phyloP scores from a whole-genome alignment of 805 yeast species.

The Saccharomycopsis sp. region DNA sequence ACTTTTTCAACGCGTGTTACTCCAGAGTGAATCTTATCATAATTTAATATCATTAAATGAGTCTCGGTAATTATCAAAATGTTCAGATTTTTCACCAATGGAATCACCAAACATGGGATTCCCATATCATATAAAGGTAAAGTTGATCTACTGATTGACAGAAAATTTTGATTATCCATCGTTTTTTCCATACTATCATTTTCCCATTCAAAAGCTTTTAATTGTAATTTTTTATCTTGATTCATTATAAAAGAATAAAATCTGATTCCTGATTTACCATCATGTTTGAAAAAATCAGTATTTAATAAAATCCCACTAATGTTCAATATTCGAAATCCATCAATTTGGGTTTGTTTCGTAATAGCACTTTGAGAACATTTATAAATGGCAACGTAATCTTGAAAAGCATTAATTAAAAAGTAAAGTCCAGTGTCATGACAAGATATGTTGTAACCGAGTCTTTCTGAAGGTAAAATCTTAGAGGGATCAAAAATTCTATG shows the following conservation, averaged over 20 bases:
- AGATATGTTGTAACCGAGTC: constrained; percentile 2
- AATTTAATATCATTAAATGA: not conserved
- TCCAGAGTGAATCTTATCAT: constrained; percentile 7
- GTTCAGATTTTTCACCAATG: not conserved
- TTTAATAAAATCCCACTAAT: not conserved
- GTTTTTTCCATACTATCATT: not conserved
- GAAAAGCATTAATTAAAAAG: constrained; percentile 3
- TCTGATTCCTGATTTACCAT: not conserved
- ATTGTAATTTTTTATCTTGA: constrained; percentile 1
- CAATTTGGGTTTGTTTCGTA: not conserved
- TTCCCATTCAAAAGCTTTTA: not conserved
- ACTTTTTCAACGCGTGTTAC: not conserved
- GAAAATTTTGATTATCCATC: not conserved
- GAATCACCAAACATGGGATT: constrained; percentile 5
- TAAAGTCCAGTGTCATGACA: constrained; percentile 5
- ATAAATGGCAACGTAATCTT: constrained; percentile 4
- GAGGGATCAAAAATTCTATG: constrained; percentile 1
- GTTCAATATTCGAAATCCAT: not conserved
- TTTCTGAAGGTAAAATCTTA: not conserved
- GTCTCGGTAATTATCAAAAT: constrained; percentile 3
- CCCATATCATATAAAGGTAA: constrained; percentile 3
- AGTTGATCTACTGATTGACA: not conserved
- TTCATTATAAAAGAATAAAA: not conserved
- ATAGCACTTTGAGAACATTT: not conserved
- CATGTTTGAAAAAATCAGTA: not conserved